These are phyloP conservation scores for Ehretia macrophylla DNA, from an alignment of 257 asterid species.

Conservation along the genomic window DNA sequence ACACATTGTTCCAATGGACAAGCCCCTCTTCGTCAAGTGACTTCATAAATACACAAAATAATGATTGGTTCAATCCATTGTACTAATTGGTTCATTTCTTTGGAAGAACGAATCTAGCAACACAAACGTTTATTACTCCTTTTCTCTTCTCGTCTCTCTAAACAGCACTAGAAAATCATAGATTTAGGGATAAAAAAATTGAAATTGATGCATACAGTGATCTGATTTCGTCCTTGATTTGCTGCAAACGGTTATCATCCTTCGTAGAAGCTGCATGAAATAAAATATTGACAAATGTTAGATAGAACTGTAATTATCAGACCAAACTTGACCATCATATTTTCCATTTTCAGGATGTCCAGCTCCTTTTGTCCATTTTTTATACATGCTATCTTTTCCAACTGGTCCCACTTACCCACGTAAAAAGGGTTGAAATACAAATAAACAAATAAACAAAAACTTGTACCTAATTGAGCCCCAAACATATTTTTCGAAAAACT, in stretches of 20 bases:
- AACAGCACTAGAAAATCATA: background rate
- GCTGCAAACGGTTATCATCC: conserved; percentile 63
- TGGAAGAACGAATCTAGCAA: too few species aligned
- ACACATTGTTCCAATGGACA: too few species aligned
- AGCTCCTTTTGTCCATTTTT: too few species aligned
- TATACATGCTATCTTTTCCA: too few species aligned
- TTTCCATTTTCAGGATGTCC: background rate
- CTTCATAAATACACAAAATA: background rate
- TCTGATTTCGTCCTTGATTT: conserved; percentile 72
- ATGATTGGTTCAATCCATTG: too few species aligned
- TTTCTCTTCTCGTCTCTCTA: background rate
- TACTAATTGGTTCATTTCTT: background rate
- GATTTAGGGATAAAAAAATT: too few species aligned
- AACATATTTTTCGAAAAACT: too few species aligned
- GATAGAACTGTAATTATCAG: background rate
- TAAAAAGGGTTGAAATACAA: too few species aligned
- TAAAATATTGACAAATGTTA: conserved; percentile 6
- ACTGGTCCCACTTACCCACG: too few species aligned
- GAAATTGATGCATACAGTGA: conserved; percentile 67
- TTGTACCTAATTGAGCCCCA: too few species aligned
- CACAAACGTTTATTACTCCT: background rate
- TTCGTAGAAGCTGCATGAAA: conserved; percentile 46
- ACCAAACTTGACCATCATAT: background rate
- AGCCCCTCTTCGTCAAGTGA: background rate
- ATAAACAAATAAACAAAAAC: too few species aligned